Evolutionary conservation across 345 rosid genomes (phyloP), one percentile per base, ranked within the genome.

Genomic region (Euphorbia tirucalli): DNA sequence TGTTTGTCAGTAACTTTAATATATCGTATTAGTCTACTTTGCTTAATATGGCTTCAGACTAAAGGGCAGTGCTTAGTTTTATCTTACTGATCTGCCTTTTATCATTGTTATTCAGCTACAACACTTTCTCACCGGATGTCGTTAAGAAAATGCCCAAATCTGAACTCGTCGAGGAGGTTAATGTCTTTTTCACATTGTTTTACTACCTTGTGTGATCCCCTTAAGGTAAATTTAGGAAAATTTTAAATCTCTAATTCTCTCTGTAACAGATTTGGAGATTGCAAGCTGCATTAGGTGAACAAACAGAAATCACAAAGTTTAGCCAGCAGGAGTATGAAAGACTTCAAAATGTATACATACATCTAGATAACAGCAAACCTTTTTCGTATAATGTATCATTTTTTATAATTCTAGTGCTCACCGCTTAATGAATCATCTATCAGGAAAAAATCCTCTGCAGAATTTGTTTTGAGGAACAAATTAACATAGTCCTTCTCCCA

Each of bases 391-490:
- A 19, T 46, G n/a, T 52, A 22, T 52, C 43, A 48, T 61, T 65
- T 48, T 44, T 41, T 28, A 43, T 44, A 5, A 39, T 16, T 73
- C 22, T 28, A 15, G 11, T 70, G 62, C 63, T 28, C 24, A 7
- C 55, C 58, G 70, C 69, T 61, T 22, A 21, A 61, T 78, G 52
- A 46, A 41, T 65, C 49, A 63, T 76, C 71, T 77, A 49, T 48
- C 90, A 93, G 98, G 98, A 90, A 70, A 93, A 85, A 81, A 90
- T 91, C 58, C 88, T 93, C 7, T 91, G 96, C 65, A 81, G 94
- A 86, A 78, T 91, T 72, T 93, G 97, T 86, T 93, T 91, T 19
- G 96, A 89, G 83, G 96, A 87, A 65, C 93, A 93, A 15, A 93
- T 93, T 64, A 81, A 84, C 18, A 61, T 84, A 24, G 94, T 93